Evolutionary conservation across 306 rosid species (phyloP).

Genomic region (Corylus heterophylla): DNA sequence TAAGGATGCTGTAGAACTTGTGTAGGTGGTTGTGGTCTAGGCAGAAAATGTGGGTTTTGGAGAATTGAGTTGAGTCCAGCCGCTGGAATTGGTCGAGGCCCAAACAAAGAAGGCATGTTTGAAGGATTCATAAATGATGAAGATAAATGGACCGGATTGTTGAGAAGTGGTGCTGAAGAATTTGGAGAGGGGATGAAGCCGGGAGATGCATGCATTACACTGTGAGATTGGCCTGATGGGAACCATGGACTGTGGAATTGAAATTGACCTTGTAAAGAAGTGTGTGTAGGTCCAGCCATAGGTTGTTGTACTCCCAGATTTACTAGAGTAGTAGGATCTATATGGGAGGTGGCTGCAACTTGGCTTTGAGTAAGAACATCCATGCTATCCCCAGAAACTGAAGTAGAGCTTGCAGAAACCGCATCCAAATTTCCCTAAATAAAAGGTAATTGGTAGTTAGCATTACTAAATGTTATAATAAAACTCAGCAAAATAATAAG

Average conservation of each 20-base stretch:
- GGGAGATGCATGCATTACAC: conserved; percentile 36
- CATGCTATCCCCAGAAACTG: conserved; percentile 43
- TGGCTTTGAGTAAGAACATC: conserved; percentile 40
- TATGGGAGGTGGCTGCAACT: conserved; percentile 31
- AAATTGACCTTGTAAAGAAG: conserved; percentile 42
- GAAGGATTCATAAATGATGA: conserved; percentile 48
- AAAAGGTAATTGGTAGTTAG: conserved; percentile 25
- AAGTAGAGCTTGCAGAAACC: conserved; percentile 40
- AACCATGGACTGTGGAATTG: conserved; percentile 62
- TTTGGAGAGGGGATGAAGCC: conserved; percentile 41
- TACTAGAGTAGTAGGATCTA: conserved; percentile 36
- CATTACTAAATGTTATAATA: conserved; percentile 13
- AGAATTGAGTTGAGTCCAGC: conserved; percentile 44
- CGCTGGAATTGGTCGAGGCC: conserved; percentile 46
- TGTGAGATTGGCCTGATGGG: conserved; percentile 46
- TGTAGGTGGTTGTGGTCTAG: conserved; percentile 42
- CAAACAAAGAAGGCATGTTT: conserved; percentile 46
- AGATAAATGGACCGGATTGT: conserved; percentile 42
- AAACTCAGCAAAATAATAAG: not conserved
- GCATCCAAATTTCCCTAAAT: conserved; percentile 73
- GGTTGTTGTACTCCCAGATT: conserved; percentile 49
- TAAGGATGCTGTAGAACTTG: conserved; percentile 48
- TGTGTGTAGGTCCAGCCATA: conserved; percentile 37
- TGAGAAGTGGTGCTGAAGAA: conserved; percentile 36
- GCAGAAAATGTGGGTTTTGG: conserved; percentile 49